Conservation (phyloP, 805 yeast species). For the Nakazawaea siamensis region DNA sequence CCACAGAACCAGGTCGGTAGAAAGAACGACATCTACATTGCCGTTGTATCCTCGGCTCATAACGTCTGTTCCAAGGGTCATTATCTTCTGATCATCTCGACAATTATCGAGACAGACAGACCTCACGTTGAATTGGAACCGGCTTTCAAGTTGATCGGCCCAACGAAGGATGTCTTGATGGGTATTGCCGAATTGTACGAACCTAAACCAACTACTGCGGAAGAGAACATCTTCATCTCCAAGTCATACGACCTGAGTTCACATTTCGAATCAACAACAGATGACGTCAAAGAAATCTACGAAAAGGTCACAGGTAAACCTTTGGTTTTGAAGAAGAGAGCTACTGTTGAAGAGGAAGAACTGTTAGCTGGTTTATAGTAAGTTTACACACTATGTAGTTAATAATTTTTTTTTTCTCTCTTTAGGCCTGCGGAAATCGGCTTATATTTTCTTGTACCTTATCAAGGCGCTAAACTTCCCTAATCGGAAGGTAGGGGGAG, state of each 20-base stretch:
- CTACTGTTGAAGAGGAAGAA: constrained; percentile 56
- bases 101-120: constrained; percentile 85
- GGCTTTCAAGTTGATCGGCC: constrained; percentile 85
- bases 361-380: constrained; percentile 27
- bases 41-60: constrained; percentile 82
- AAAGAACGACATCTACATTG: constrained; percentile 90
- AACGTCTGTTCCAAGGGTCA: constrained; percentile 86
- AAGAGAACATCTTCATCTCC: constrained; percentile 73
- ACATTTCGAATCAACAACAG: constrained; percentile 93
- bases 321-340: constrained; percentile 73
- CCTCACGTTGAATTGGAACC: constrained; percentile 92
- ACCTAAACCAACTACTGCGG: constrained; percentile 76
- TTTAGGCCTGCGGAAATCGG: not conserved
- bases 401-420: no score
- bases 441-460: not conserved
- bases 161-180: constrained; percentile 77
- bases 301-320: constrained; percentile 90
- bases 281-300: constrained; percentile 92
- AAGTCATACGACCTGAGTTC: constrained; percentile 90
- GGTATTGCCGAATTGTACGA: constrained; percentile 88
- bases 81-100: constrained; percentile 88
- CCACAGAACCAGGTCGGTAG: constrained; percentile 95
- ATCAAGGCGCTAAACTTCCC: not conserved
- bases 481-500: no score
- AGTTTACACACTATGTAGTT: constrained; percentile 12